A percentile compares a stretch with the other conserved stretches of the same genome.
Evolutionary conservation across 2,329 filamentous ascomycete genomes (phyloP).

Genomic region (Teratosphaeria destructans): DNA sequence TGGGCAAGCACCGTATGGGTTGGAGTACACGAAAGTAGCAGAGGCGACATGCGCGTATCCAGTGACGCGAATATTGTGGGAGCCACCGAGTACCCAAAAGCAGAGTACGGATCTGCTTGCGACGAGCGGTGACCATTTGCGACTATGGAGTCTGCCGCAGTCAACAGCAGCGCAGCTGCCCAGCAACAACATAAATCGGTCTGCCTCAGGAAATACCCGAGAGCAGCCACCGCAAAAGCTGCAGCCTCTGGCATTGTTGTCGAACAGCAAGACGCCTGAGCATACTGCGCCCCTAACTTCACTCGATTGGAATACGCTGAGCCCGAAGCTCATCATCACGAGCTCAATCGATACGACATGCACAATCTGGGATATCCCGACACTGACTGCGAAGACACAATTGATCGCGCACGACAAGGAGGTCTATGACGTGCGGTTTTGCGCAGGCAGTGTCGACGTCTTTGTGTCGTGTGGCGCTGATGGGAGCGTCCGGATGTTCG

Average conservation of each 20-base stretch:
- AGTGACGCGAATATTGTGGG: slow-evolving; percentile 90
- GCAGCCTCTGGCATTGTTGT: slow-evolving; percentile 82
- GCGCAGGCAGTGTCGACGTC: slow-evolving; percentile 94
- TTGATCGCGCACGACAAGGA: slow-evolving; percentile 98
- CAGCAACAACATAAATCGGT: slow-evolving; percentile 60
- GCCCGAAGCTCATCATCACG: slow-evolving; percentile 93
- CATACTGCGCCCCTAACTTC: slow-evolving; percentile 95
- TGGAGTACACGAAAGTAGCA: slow-evolving; percentile 88
- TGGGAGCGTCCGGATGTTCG: slow-evolving; percentile 97
- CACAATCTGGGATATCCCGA: slow-evolving; percentile 99
- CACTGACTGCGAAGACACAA: slow-evolving; percentile 93
- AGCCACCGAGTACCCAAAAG: slow-evolving; percentile 88
- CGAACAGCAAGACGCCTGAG: slow-evolving; percentile 96
- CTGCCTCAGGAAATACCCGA: slow-evolving; percentile 49
- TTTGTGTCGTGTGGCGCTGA: slow-evolving; percentile 97
- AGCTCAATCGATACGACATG: slow-evolving; percentile 98
- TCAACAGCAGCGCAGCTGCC: slow-evolving; percentile 16
- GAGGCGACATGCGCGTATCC: slow-evolving; percentile 98
- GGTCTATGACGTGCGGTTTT: slow-evolving; percentile 96
- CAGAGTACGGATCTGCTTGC: slow-evolving; percentile 90
- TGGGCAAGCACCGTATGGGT: slow-evolving; percentile 59
- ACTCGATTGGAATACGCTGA: slow-evolving; percentile 95
- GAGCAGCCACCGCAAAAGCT: slow-evolving; percentile 63
- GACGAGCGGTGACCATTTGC: slow-evolving; percentile 87
- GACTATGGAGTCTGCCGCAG: slow-evolving; percentile 79